Percentiles rank a stretch among this genome's conserved stretches.
Conservation (phyloP, 108 stramenopile genomes). For the Mediolabrus comicus region DNA sequence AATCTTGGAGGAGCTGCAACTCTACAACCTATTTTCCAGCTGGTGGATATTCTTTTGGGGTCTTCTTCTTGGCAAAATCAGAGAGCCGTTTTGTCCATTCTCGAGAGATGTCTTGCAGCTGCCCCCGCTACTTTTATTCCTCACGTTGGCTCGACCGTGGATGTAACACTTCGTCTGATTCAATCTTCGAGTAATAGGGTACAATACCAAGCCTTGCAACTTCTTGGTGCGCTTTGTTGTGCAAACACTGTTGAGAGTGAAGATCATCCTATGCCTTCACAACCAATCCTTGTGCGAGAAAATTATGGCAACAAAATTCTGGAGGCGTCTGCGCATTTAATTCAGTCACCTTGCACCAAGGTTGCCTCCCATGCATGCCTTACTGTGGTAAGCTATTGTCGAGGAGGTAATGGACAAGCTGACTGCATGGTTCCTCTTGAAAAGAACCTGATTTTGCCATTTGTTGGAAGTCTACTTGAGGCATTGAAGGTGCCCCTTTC, state of each 20-base stretch:
- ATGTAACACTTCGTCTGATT: conserved; percentile 46
- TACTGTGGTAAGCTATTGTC: conserved; percentile 66
- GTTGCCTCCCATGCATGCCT: conserved; percentile 65
- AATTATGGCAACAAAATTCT: conserved; percentile 38
- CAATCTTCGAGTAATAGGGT: conserved; percentile 44
- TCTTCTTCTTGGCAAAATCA: conserved; percentile 29
- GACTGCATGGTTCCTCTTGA: conserved; percentile 39
- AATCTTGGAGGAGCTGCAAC: conserved; percentile 47
- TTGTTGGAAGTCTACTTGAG: conserved; percentile 46
- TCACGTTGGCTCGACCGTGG: conserved; percentile 54
- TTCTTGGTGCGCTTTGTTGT: conserved; percentile 60
- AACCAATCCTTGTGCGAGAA: conserved; percentile 26
- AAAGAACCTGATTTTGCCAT: conserved; percentile 42
- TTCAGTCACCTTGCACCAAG: conserved; percentile 52
- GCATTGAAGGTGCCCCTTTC: conserved; percentile 63
- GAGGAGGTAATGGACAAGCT: conserved; percentile 35
- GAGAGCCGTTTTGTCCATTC: conserved; percentile 58
- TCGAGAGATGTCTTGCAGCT: conserved; percentile 56
- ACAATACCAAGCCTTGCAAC: conserved; percentile 66
- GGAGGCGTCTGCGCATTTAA: conserved; percentile 26
- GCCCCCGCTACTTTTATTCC: conserved; percentile 61
- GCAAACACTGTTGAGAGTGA: conserved; percentile 37
- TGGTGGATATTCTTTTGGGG: conserved; percentile 49
- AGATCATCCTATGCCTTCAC: not conserved
- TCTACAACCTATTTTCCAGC: conserved; percentile 50